A percentile compares a stretch with the other conserved stretches of the same genome.
phyloP scores from a whole-genome alignment of 495 filamentous ascomycete genomes.

The Podospora pseudoanserina region DNA sequence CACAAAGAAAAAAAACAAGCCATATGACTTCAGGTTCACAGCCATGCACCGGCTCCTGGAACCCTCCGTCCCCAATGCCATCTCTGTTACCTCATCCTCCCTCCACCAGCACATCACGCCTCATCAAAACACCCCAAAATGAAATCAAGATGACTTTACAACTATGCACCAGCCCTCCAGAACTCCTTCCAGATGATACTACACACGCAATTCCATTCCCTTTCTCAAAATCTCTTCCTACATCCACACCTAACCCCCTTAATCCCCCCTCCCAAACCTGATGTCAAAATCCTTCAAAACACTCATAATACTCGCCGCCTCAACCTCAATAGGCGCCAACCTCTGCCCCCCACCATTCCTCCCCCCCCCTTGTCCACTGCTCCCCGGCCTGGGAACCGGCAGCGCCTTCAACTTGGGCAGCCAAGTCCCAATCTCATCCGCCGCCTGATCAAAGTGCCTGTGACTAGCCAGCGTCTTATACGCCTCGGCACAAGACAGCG shows the following conservation, averaged over 20 bases:
- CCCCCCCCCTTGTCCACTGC: conserved; percentile 8
- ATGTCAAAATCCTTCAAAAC: conserved; percentile 81
- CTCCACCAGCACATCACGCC: background rate
- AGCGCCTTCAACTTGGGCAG: conserved; percentile 68
- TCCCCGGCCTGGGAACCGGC: conserved; percentile 28
- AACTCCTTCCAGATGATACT: too few relatives aligned
- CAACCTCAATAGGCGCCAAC: conserved; percentile 69
- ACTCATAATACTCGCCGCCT: conserved; percentile 82
- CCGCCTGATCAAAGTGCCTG: conserved; percentile 72
- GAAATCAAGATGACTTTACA: conserved; percentile 21
- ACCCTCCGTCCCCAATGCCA: too few relatives aligned
- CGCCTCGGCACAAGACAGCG: conserved; percentile 68
- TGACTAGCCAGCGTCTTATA: conserved; percentile 80
- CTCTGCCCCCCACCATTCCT: conserved; percentile 23
- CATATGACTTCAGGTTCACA: too few relatives aligned
- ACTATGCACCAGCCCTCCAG: conserved; percentile 19
- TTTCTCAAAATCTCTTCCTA: too few relatives aligned
- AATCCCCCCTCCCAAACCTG: conserved; percentile 56
- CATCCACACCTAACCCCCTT: background rate
- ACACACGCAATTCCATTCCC: too few relatives aligned
- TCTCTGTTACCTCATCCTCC: too few relatives aligned
- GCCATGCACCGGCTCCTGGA: too few relatives aligned
- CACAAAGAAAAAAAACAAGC: too few relatives aligned
- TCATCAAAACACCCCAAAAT: background rate
- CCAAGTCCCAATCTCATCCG: conserved; percentile 70